Conservation (phyloP, 192 early-diverging fungal genomes). For the Chytriomyces hyalinus region DNA sequence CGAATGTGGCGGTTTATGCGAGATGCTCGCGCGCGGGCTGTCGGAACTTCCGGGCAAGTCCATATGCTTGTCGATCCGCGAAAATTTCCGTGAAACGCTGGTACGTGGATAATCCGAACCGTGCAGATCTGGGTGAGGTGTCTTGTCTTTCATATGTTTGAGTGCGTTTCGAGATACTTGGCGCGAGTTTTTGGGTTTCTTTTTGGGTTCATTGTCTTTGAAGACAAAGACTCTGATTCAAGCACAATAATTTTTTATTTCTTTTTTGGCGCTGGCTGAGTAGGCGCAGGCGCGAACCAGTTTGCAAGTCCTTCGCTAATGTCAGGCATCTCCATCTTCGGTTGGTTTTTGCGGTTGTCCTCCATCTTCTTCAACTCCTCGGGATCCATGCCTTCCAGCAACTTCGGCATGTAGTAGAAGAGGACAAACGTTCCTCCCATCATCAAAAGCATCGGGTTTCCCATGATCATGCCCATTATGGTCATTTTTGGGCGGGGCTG, state of each 20-base stretch:
- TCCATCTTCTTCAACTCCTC: constrained; percentile 58
- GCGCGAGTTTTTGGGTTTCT: background rate
- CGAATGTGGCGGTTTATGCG: background rate
- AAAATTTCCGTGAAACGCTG: too few species aligned
- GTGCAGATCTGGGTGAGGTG: background rate
- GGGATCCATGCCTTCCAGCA: constrained; percentile 66
- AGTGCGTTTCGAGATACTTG: background rate
- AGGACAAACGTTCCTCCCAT: constrained; percentile 60
- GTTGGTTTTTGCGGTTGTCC: constrained; percentile 30
- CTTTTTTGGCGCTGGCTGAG: constrained; percentile 18
- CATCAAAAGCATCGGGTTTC: constrained; percentile 75
- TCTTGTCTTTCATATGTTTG: background rate
- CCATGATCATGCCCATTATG: constrained; percentile 56
- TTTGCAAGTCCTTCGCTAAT: constrained; percentile 47
- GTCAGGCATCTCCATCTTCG: constrained; percentile 50
- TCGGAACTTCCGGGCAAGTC: background rate
- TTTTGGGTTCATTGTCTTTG: background rate
- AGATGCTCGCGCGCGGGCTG: background rate
- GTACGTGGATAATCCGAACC: too few species aligned
- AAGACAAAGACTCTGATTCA: background rate
- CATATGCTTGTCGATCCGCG: too few species aligned
- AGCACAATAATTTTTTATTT: background rate
- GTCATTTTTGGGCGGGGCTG: constrained; percentile 66
- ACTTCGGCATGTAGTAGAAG: constrained; percentile 69
- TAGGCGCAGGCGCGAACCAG: constrained; percentile 46